Evolutionary conservation across 331 rosid genomes (phyloP).

Genomic region (Dryas integrifolia): DNA sequence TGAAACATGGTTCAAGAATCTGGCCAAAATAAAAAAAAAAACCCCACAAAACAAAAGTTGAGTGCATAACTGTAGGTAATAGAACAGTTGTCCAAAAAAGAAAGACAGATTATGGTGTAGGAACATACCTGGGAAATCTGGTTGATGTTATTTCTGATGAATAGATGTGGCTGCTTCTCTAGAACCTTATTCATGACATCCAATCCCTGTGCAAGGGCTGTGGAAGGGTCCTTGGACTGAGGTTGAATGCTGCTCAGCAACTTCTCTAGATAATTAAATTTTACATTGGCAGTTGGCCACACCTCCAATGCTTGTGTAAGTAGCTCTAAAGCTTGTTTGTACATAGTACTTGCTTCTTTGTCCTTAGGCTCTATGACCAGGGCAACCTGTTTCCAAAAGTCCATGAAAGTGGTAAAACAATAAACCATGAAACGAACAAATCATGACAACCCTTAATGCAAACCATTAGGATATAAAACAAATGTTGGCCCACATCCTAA

Average conservation of each 20-base stretch:
- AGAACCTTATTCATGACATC: conserved; percentile 89
- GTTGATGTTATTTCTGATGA: conserved; percentile 82
- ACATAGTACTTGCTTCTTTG: conserved; percentile 90
- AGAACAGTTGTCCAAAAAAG: not conserved
- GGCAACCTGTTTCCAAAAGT: conserved; percentile 67
- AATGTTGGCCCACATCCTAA: too few species aligned
- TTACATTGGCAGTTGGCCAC: conserved; percentile 89
- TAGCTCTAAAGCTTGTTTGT: conserved; percentile 86
- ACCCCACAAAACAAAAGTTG: not conserved
- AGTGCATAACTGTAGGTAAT: conserved; percentile 3
- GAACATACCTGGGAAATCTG: conserved; percentile 91
- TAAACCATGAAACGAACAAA: not conserved
- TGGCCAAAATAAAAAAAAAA: conserved; percentile 33
- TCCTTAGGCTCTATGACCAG: conserved; percentile 98
- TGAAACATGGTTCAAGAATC: conserved; percentile 99
- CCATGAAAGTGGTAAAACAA: conserved; percentile 10
- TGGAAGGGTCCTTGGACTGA: conserved; percentile 94
- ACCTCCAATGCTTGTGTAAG: conserved; percentile 78
- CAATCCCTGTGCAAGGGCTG: conserved; percentile 97
- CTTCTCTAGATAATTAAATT: conserved; percentile 91
- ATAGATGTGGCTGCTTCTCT: conserved; percentile 94
- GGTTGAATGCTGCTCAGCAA: conserved; percentile 95
- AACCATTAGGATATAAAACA: not conserved
- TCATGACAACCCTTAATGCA: not conserved
- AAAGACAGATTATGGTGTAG: not conserved